phyloP scores from a whole-genome alignment of 495 filamentous ascomycete genomes.

The Lichina pygmaea region DNA sequence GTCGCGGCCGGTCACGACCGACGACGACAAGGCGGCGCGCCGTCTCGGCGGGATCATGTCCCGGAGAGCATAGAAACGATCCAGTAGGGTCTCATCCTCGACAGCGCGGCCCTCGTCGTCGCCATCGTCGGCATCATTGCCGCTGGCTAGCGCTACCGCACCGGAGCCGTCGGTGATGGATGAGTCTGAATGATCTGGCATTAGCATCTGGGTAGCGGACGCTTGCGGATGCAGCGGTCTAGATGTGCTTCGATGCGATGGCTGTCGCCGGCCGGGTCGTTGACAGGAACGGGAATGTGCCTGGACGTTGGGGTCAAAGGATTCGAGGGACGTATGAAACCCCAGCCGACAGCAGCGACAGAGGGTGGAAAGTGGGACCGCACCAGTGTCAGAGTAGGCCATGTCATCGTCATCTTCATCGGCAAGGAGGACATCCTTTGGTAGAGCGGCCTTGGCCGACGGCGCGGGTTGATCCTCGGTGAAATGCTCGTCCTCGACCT shows the following conservation, averaged over 20 bases:
- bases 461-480: conserved; percentile 39
- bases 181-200: conserved; percentile 12
- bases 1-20: conserved; percentile 25
- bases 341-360: not conserved
- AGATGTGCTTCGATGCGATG: no score
- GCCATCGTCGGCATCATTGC: conserved; percentile 23
- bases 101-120: conserved; percentile 16
- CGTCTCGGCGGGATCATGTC: conserved; percentile 76
- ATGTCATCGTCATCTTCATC: conserved; percentile 48
- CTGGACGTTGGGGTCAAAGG: no score
- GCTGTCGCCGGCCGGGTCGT: no score
- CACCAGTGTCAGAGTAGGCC: conserved; percentile 76
- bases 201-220: no score
- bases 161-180: not conserved
- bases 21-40: conserved; percentile 37
- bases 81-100: conserved; percentile 36
- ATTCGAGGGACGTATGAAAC: not conserved
- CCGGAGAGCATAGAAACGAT: conserved; percentile 61
- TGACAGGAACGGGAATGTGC: no score
- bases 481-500: conserved; percentile 92
- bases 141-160: not conserved
- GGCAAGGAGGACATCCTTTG: conserved; percentile 9
- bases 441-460: conserved; percentile 5
- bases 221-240: no score
- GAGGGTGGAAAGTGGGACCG: not conserved